These are phyloP conservation scores for Mollisiaceae sp. DNA, from an alignment of 2,329 filamentous ascomycete genomes.

Conservation along the genomic window DNA sequence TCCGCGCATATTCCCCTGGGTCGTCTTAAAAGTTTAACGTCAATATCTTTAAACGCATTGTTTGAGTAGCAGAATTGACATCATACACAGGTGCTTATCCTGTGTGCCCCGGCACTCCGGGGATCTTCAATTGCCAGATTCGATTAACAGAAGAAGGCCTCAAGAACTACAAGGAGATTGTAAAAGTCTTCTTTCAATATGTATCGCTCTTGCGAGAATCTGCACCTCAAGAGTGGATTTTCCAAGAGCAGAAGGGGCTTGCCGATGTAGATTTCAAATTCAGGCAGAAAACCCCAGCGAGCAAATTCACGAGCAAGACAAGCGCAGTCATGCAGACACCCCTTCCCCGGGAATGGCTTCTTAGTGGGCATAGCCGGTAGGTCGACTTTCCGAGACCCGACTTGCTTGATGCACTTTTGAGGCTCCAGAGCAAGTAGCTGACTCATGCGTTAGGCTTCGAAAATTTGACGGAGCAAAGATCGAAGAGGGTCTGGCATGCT, in stretches of 20 bases:
- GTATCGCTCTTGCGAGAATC: conserved; percentile 82
- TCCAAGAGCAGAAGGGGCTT: conserved; percentile 88
- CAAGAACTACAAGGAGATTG: conserved; percentile 64
- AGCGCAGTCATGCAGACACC: conserved; percentile 92
- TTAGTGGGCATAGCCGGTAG: conserved; percentile 75
- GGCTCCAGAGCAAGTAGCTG: conserved; percentile 20
- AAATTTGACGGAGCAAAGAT: conserved; percentile 84
- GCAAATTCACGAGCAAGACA: conserved; percentile 83
- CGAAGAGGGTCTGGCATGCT: conserved; percentile 70
- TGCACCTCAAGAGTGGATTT: conserved; percentile 89
- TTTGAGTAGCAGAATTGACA: conserved; percentile 10
- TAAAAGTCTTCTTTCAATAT: conserved; percentile 77
- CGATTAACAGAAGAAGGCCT: conserved; percentile 68
- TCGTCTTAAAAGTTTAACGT: not conserved
- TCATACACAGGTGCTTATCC: conserved; percentile 56
- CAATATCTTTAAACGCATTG: not conserved
- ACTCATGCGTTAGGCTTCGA: conserved; percentile 54
- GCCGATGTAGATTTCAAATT: conserved; percentile 95
- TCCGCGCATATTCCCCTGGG: not conserved
- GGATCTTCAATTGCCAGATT: conserved; percentile 69
- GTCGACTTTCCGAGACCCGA: conserved; percentile 1
- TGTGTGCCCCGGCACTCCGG: conserved; percentile 67
- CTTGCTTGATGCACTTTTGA: not conserved
- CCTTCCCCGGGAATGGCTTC: conserved; percentile 81
- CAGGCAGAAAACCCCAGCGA: conserved; percentile 89